A percentile compares a stretch with the other conserved stretches of the same genome.
These are phyloP conservation scores for Teunomyces funiuensis DNA, from an alignment of 805 yeast genomes.

Conservation along the genomic window DNA sequence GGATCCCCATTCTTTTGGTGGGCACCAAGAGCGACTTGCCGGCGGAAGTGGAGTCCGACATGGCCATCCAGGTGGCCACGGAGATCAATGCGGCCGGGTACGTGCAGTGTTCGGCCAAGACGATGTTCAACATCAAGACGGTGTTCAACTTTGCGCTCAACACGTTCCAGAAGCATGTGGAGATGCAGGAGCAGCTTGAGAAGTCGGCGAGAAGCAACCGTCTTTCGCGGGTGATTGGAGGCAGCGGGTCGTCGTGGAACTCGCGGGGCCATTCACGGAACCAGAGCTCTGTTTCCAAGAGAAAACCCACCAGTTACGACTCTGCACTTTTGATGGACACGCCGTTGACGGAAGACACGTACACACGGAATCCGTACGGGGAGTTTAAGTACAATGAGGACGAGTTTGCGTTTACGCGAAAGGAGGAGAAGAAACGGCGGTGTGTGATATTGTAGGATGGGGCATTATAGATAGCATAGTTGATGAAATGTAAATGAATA, in stretches of 20 bases:
- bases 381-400: slow-evolving; percentile 36
- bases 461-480: neutral
- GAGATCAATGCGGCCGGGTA: slow-evolving; percentile 70
- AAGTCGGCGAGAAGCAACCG: slow-evolving; percentile 32
- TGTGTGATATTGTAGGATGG: slow-evolving; percentile 36
- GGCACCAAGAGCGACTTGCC: slow-evolving; percentile 76
- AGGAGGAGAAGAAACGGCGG: slow-evolving; percentile 28
- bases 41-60: slow-evolving; percentile 39
- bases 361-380: slow-evolving; percentile 37
- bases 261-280: slow-evolving; percentile 20
- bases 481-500: neutral
- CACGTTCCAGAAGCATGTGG: slow-evolving; percentile 36
- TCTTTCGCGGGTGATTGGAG: slow-evolving; percentile 31
- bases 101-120: slow-evolving; percentile 77
- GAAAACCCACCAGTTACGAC: slow-evolving; percentile 37
- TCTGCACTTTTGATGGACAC: slow-evolving; percentile 36
- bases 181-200: slow-evolving; percentile 37
- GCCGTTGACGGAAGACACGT: slow-evolving; percentile 42
- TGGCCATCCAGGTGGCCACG: slow-evolving; percentile 53
- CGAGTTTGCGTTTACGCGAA: slow-evolving; percentile 42
- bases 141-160: slow-evolving; percentile 65
- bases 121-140: slow-evolving; percentile 61
- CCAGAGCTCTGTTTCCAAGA: slow-evolving; percentile 21
- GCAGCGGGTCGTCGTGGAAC: slow-evolving; percentile 13
- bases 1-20: slow-evolving; percentile 72